Conservation (phyloP, 805 yeast species). For the Kregervanrija fluxuum region DNA sequence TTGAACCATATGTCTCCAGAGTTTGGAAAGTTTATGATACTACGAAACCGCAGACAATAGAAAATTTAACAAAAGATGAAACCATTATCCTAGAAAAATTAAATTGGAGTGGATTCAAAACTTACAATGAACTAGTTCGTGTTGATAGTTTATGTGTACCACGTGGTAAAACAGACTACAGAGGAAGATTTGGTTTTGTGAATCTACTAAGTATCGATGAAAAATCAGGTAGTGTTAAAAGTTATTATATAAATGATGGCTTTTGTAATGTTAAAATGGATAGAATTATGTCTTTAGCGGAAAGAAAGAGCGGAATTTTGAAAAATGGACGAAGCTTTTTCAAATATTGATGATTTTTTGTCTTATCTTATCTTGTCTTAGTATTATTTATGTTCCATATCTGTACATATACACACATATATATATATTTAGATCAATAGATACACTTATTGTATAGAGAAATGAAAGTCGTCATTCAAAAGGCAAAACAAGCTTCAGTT, state of each 20-base stretch:
- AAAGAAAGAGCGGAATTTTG: slow-evolving; percentile 50
- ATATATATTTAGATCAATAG: neutral
- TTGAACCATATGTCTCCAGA: slow-evolving; percentile 62
- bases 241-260: slow-evolving; percentile 60
- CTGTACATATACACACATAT: neutral
- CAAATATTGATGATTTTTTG: slow-evolving; percentile 1
- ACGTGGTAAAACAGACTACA: slow-evolving; percentile 17
- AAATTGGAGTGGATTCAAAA: slow-evolving; percentile 56
- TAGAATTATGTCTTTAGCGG: slow-evolving; percentile 77
- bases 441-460: neutral
- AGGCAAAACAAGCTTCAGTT: slow-evolving; percentile 84
- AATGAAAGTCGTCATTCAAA: slow-evolving; percentile 89
- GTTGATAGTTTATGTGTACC: slow-evolving; percentile 40
- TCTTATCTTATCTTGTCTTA: neutral
- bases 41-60: slow-evolving; percentile 56
- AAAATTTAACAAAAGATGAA: slow-evolving; percentile 55
- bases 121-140: slow-evolving; percentile 53
- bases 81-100: slow-evolving; percentile 61
- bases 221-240: slow-evolving; percentile 28
- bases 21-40: slow-evolving; percentile 64
- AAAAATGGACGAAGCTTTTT: slow-evolving; percentile 54
- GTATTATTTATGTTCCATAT: neutral
- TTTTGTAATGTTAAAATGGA: slow-evolving; percentile 82
- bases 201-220: slow-evolving; percentile 38
- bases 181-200: slow-evolving; percentile 39